These are phyloP conservation scores for Nicotiana tabacum DNA, from an alignment of 257 asterid genomes.

Conservation along the genomic window DNA sequence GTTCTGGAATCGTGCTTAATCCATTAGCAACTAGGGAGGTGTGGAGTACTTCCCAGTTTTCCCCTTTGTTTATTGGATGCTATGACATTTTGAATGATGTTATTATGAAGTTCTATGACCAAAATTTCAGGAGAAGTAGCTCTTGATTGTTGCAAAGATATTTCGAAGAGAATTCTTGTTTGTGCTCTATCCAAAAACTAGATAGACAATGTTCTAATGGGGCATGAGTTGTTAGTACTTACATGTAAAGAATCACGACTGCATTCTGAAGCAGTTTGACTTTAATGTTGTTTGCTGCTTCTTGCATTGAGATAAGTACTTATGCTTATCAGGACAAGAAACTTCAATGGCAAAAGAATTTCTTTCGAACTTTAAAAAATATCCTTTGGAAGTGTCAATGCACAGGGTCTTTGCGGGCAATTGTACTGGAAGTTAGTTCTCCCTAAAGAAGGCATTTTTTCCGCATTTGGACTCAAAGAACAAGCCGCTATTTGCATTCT, in stretches of 20 bases:
- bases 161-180: no score
- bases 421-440: background rate
- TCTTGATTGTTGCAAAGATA: no score
- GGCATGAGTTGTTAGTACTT: background rate
- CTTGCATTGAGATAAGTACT: background rate
- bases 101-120: background rate
- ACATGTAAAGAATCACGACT: background rate
- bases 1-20: no score
- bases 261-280: background rate
- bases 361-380: background rate
- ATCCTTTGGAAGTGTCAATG: background rate
- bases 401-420: background rate
- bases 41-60: background rate
- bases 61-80: background rate
- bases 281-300: background rate
- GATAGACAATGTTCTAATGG: no score
- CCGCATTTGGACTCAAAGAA: background rate
- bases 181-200: no score
- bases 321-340: background rate
- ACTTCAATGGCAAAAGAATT: background rate
- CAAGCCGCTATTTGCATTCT: background rate
- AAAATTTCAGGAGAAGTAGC: no score
- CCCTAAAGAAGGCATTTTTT: background rate
- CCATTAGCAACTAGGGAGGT: no score
- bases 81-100: background rate